Evolutionary conservation across 176 grass and related monocot genomes (phyloP).

Genomic region (Pontederia crassipes): DNA sequence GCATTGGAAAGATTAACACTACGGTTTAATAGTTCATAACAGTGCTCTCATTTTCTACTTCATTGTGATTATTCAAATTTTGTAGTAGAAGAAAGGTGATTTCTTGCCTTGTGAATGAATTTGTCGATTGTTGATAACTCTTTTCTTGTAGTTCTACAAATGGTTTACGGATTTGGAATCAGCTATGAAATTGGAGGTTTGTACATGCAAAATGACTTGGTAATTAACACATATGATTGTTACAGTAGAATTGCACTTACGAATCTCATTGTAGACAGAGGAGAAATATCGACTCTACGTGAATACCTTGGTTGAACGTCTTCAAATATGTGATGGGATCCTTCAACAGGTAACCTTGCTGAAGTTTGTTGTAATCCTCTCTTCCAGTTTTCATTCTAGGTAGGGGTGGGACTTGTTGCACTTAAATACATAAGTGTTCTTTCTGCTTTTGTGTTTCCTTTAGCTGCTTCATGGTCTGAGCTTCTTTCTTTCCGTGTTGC

Average conservation of each 20-base stretch:
- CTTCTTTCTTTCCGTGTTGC: slow-evolving; percentile 16
- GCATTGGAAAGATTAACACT: no score
- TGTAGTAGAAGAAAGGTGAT: neutral
- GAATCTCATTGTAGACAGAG: slow-evolving; percentile 56
- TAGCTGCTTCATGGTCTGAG: neutral
- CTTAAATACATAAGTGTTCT: neutral
- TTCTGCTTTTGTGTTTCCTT: neutral
- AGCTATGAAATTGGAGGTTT: slow-evolving; percentile 94
- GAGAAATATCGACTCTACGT: slow-evolving; percentile 96
- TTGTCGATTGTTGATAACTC: slow-evolving; percentile 16
- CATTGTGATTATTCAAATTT: neutral
- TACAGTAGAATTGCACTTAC: neutral
- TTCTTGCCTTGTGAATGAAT: neutral
- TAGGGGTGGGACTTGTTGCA: neutral
- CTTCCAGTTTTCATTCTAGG: no score
- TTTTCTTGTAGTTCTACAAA: slow-evolving; percentile 82
- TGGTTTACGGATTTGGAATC: slow-evolving; percentile 95
- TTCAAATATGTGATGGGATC: slow-evolving; percentile 78
- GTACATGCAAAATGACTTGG: slow-evolving; percentile 21
- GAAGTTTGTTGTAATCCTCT: slow-evolving; percentile 4
- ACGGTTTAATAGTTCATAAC: no score
- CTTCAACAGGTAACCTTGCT: slow-evolving; percentile 66
- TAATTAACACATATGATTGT: neutral
- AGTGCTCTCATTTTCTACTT: neutral
- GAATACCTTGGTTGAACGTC: slow-evolving; percentile 60